These are phyloP conservation scores for Exserohilum rostratum DNA, from an alignment of 2,329 filamentous ascomycete genomes.

Conservation along the genomic window DNA sequence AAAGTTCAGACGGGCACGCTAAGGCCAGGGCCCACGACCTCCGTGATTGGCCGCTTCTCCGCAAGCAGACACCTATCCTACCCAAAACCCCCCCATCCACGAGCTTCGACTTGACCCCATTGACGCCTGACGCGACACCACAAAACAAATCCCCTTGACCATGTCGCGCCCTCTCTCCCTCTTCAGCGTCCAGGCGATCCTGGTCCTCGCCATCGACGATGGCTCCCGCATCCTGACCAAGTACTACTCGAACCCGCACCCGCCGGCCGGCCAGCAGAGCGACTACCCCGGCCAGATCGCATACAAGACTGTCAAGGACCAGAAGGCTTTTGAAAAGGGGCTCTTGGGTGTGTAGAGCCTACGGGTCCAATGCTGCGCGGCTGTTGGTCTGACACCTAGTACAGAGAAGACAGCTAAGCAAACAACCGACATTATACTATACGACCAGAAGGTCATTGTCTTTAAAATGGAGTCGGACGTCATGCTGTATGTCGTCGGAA, in stretches of 20 bases:
- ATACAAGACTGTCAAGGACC: slow-evolving; percentile 87
- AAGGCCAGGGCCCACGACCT: slow-evolving; percentile 17
- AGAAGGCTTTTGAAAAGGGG: slow-evolving; percentile 96
- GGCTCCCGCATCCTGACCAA: slow-evolving; percentile 91
- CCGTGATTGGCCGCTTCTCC: slow-evolving; percentile 37
- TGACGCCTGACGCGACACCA: slow-evolving; percentile 5
- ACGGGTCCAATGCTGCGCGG: slow-evolving; percentile 66
- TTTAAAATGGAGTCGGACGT: slow-evolving; percentile 99
- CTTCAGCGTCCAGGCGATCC: slow-evolving; percentile 60
- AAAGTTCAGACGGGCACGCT: slow-evolving; percentile 19
- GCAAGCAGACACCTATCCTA: slow-evolving; percentile 43
- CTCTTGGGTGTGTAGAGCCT: slow-evolving; percentile 72
- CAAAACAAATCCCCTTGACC: slow-evolving; percentile 8
- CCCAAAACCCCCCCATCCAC: slow-evolving; percentile 25
- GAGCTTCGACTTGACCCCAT: slow-evolving; percentile 15
- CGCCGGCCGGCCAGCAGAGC: slow-evolving; percentile 65
- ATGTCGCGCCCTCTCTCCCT: slow-evolving; percentile 62
- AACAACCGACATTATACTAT: slow-evolving; percentile 93
- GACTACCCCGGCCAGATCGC: slow-evolving; percentile 72
- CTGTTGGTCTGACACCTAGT: slow-evolving; percentile 22
- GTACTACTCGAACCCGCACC: slow-evolving; percentile 80
- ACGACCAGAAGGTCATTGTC: slow-evolving; percentile 93
- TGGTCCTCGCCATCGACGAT: slow-evolving; percentile 73
- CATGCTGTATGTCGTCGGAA: slow-evolving; percentile 92
- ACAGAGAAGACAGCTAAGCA: slow-evolving; percentile 90